A percentile compares a stretch with the other conserved stretches of the same genome.
These are phyloP conservation scores for Isatis lusitanica DNA, from an alignment of 441 rosid species.

Conservation along the genomic window DNA sequence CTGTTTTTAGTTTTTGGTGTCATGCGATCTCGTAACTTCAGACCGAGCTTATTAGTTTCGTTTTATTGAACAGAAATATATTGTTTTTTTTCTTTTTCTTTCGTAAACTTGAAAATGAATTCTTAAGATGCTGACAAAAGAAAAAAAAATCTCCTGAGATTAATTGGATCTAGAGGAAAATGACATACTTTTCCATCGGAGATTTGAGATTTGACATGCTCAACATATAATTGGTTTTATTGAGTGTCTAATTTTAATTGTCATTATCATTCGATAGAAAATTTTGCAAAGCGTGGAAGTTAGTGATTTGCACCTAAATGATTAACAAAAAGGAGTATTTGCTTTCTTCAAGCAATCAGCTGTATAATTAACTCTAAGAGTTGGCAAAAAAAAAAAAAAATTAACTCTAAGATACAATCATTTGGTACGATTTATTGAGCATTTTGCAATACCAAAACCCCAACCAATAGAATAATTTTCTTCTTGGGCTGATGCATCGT, in stretches of 20 bases:
- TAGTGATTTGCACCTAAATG: conserved; percentile 1
- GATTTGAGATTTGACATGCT: conserved; percentile 5
- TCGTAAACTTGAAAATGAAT: neutral
- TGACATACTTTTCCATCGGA: neutral
- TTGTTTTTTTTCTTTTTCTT: neutral
- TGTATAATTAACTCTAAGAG: neutral
- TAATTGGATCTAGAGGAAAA: neutral
- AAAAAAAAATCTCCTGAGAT: neutral
- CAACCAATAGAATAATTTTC: neutral
- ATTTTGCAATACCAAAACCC: neutral
- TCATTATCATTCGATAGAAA: neutral
- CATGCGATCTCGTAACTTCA: neutral
- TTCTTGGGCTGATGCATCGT: neutral
- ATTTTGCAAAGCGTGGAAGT: neutral
- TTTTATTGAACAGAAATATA: neutral
- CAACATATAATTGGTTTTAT: neutral
- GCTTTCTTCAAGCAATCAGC: neutral
- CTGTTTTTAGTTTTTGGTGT: neutral
- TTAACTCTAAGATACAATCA: too few relatives aligned
- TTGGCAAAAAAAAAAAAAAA: neutral
- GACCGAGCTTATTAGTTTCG: neutral
- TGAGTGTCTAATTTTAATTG: neutral
- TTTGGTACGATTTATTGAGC: neutral
- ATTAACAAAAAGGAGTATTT: neutral
- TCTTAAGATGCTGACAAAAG: neutral